Evolutionary conservation across 192 early-diverging fungal genomes (phyloP).

Genomic region (Coemansia sp.): DNA sequence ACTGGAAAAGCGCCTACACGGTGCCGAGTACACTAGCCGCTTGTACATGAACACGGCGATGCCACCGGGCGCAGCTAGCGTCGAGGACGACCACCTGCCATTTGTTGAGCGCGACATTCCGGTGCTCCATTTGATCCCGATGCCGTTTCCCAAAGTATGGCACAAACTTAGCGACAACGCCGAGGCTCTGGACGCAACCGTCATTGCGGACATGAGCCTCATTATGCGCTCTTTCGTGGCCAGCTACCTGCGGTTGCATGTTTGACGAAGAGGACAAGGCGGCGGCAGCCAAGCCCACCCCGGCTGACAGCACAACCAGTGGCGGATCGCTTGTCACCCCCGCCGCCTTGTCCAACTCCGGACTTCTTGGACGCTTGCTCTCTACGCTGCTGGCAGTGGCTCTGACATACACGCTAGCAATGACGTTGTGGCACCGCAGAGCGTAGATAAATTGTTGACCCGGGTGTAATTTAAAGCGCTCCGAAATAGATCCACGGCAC

Average conservation of each 20-base stretch:
- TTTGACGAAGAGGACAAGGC: slow-evolving; percentile 52
- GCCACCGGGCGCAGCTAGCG: slow-evolving; percentile 30
- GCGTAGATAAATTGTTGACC: not conserved
- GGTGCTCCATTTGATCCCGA: slow-evolving; percentile 83
- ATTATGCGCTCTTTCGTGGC: slow-evolving; percentile 81
- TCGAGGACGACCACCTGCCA: slow-evolving; percentile 89
- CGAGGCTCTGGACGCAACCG: slow-evolving; percentile 60
- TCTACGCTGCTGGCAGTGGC: slow-evolving; percentile 9
- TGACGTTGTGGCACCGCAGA: slow-evolving; percentile 4
- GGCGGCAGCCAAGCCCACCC: not conserved
- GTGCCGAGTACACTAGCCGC: slow-evolving; percentile 35
- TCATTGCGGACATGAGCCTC: slow-evolving; percentile 71
- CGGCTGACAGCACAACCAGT: not conserved
- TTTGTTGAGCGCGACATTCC: slow-evolving; percentile 79
- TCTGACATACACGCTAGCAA: not conserved
- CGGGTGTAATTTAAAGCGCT: not conserved
- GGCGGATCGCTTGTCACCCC: not conserved
- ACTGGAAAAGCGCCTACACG: slow-evolving; percentile 67
- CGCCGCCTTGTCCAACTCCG: slow-evolving; percentile 36
- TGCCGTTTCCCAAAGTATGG: slow-evolving; percentile 86
- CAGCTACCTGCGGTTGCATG: slow-evolving; percentile 59
- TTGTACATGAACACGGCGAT: slow-evolving; percentile 30
- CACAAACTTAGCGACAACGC: slow-evolving; percentile 78
- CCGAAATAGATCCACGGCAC: not conserved
- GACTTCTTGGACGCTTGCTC: slow-evolving; percentile 18